Percentiles rank a stretch among this genome's conserved stretches.
Evolutionary conservation across 2,329 filamentous ascomycete species (phyloP).

Genomic region (Trichoderma oligosporum): DNA sequence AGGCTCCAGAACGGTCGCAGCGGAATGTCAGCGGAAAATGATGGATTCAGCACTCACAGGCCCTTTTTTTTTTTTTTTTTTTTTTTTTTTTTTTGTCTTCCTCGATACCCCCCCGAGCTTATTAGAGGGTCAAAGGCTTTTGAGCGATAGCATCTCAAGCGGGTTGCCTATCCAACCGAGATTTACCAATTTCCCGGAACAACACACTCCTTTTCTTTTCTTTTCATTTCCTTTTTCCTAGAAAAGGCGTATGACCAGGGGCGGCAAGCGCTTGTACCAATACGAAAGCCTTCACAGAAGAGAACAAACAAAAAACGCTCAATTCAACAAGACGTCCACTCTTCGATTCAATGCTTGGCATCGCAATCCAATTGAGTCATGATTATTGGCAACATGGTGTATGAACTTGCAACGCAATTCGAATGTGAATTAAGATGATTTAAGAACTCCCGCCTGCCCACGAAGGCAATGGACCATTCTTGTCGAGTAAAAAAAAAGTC

Average conservation of each 20-base stretch:
- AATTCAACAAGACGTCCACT: background rate
- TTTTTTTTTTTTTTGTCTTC: background rate
- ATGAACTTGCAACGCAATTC: background rate
- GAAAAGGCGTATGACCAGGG: conserved; percentile 16
- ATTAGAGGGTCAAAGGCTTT: background rate
- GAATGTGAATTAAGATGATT: conserved; percentile 2
- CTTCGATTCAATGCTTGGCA: background rate
- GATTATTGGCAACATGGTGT: background rate
- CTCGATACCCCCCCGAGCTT: conserved; percentile 17
- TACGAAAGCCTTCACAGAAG: background rate
- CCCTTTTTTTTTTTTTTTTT: background rate
- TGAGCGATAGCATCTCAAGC: conserved; percentile 8
- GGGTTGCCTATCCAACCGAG: conserved; percentile 12
- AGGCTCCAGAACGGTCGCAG: background rate
- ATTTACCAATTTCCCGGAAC: conserved; percentile 18
- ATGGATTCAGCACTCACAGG: conserved; percentile 10
- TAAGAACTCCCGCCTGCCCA: background rate
- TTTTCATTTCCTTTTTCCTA: background rate
- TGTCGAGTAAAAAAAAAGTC: conserved; percentile 1
- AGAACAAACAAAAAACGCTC: background rate
- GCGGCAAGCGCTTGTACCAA: conserved; percentile 19
- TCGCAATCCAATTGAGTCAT: background rate
- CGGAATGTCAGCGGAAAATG: background rate
- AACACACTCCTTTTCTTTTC: conserved; percentile 13
- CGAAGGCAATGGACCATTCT: background rate